Conservation (phyloP, 2,329 filamentous ascomycete genomes). For the Epichloe uncinata region DNA sequence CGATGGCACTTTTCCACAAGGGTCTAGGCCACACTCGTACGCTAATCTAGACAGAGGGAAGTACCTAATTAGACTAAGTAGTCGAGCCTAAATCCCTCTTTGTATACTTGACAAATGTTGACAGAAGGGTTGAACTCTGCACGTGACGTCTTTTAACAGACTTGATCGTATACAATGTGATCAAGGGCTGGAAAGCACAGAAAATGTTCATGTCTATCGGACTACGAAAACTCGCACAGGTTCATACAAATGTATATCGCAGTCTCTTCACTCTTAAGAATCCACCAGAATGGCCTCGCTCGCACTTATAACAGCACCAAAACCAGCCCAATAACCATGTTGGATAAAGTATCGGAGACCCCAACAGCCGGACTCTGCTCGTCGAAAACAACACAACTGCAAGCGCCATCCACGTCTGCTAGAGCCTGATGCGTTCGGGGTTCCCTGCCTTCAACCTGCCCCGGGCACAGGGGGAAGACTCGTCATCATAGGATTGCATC, state of each 20-base stretch:
- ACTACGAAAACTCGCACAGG: too few relatives aligned
- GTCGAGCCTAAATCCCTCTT: neutral
- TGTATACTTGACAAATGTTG: too few relatives aligned
- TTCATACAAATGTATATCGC: too few relatives aligned
- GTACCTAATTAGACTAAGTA: conserved; percentile 7
- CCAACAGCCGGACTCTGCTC: neutral
- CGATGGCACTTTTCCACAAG: conserved; percentile 67
- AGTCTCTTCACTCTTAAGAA: too few relatives aligned
- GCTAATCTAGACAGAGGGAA: conserved; percentile 30
- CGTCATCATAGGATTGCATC: too few relatives aligned
- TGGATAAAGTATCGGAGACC: neutral
- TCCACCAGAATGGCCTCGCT: neutral
- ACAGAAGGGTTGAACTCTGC: too few relatives aligned
- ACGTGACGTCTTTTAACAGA: too few relatives aligned
- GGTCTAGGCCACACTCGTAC: conserved; percentile 46
- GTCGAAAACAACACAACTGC: neutral
- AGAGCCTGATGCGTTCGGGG: neutral
- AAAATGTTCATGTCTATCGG: too few relatives aligned
- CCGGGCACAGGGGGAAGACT: too few relatives aligned
- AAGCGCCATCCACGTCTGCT: neutral
- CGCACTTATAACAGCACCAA: neutral
- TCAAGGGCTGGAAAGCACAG: too few relatives aligned
- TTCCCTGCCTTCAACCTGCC: neutral
- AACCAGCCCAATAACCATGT: neutral
- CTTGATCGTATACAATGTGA: too few relatives aligned